phyloP scores from a whole-genome alignment of 371 early-diverging fungal species.

The Choanephora cucurbitarum region DNA sequence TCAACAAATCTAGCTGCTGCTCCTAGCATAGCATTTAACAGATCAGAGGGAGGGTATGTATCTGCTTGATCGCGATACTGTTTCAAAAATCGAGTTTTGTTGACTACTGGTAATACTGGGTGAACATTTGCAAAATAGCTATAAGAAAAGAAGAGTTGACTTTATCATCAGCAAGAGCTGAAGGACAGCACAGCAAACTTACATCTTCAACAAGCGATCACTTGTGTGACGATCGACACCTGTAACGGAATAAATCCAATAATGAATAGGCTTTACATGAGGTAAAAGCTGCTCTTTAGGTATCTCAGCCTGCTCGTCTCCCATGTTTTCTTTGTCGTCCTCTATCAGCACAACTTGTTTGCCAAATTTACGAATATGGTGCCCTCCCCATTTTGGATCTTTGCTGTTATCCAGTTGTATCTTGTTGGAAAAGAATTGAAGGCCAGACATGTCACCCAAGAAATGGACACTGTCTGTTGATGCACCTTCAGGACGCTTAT shows the following conservation, averaged over 20 bases:
- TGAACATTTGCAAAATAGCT: slow-evolving; percentile 53
- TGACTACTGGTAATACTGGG: slow-evolving; percentile 49
- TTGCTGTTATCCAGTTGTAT: slow-evolving; percentile 31
- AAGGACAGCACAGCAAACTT: slow-evolving; percentile 2
- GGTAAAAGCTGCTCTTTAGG: slow-evolving; percentile 13
- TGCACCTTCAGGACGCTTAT: slow-evolving; percentile 22
- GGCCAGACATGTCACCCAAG: slow-evolving; percentile 45
- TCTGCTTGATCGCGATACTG: slow-evolving; percentile 47
- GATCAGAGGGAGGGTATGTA: slow-evolving; percentile 38
- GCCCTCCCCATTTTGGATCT: slow-evolving; percentile 34
- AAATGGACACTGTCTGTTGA: slow-evolving; percentile 42
- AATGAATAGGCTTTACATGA: slow-evolving; percentile 25
- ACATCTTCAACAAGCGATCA: slow-evolving; percentile 45
- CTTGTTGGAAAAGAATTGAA: slow-evolving; percentile 47
- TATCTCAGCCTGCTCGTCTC: slow-evolving; percentile 4
- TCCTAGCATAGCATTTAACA: slow-evolving; percentile 53
- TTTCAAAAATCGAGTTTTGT: slow-evolving; percentile 41
- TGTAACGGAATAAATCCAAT: slow-evolving; percentile 41
- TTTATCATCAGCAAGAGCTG: too few species aligned
- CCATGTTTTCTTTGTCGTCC: slow-evolving; percentile 18
- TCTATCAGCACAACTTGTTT: slow-evolving; percentile 42
- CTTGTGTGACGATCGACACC: slow-evolving; percentile 45
- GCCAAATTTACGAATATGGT: slow-evolving; percentile 42
- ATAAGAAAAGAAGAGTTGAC: too few species aligned
- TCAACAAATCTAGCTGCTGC: slow-evolving; percentile 51